phyloP scores from a whole-genome alignment of 495 filamentous ascomycete species.

The Tuber brumale region DNA sequence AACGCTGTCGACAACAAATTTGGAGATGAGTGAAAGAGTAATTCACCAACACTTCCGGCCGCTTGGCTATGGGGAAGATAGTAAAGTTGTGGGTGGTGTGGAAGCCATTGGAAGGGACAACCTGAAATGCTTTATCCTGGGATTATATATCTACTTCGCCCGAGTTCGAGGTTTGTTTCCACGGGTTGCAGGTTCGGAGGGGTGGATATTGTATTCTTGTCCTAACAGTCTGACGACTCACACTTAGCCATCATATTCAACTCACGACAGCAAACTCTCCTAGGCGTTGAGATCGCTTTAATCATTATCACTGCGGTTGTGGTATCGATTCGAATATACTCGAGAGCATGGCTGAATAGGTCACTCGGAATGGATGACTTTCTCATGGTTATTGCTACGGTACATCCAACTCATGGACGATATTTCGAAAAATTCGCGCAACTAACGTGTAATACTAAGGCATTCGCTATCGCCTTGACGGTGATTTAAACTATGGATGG shows the following conservation, averaged over 20 bases:
- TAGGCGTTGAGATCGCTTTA: slow-evolving; percentile 10
- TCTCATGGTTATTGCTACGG: slow-evolving; percentile 2
- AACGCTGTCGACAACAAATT: not conserved
- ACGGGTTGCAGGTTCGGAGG: not conserved
- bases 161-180: not conserved
- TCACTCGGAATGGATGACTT: not conserved
- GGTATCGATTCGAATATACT: slow-evolving; percentile 26
- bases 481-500: not conserved
- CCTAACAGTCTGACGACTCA: not conserved
- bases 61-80: not conserved
- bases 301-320: slow-evolving; percentile 28
- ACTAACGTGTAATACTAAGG: not conserved
- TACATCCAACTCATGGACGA: not conserved
- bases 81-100: not conserved
- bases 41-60: not conserved
- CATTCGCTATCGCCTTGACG: not conserved
- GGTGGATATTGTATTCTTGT: not conserved
- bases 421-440: not conserved
- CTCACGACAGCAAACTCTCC: not conserved
- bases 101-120: not conserved
- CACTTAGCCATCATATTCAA: not conserved
- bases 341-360: slow-evolving; percentile 30
- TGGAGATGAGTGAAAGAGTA: not conserved
- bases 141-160: not conserved
- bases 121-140: not conserved